Evolutionary conservation across 148 eudicot species (phyloP).

Genomic region (Pouteria glomerata): DNA sequence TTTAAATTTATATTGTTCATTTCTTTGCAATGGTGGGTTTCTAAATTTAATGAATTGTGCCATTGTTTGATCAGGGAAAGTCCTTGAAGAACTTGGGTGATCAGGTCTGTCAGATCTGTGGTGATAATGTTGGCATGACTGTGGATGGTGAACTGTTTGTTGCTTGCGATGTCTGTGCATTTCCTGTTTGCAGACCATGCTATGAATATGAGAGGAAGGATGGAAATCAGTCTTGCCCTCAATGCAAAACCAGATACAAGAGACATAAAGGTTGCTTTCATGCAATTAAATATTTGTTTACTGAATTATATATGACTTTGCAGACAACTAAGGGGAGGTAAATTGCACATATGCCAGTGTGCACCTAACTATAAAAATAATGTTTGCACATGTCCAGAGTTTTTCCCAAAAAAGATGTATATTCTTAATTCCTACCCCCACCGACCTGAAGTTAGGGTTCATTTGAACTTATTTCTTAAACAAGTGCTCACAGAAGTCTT

Average conservation of each 20-base stretch:
- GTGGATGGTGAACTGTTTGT: conserved; percentile 56
- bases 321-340: not conserved
- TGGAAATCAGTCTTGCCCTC: conserved; percentile 69
- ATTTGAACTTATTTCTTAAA: too few relatives aligned
- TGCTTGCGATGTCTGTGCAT: conserved; percentile 65
- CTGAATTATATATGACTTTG: not conserved
- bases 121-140: conserved; percentile 47
- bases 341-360: not conserved
- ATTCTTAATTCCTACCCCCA: too few relatives aligned
- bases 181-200: conserved; percentile 73
- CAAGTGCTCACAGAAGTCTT: too few relatives aligned
- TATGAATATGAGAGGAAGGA: conserved; percentile 76
- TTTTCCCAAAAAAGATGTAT: too few relatives aligned
- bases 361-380: not conserved
- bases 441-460: too few relatives aligned
- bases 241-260: conserved; percentile 78
- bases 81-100: conserved; percentile 25
- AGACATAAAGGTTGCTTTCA: conserved; percentile 52
- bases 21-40: too few relatives aligned
- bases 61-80: too few relatives aligned
- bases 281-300: not conserved
- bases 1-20: too few relatives aligned
- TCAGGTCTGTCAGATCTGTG: conserved; percentile 71
- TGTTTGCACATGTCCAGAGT: too few relatives aligned
- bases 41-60: too few relatives aligned